Percentiles rank a stretch among this genome's conserved stretches.
phyloP scores from a whole-genome alignment of 2,329 filamentous ascomycete genomes.

The Nothomitra cinnamomea region DNA sequence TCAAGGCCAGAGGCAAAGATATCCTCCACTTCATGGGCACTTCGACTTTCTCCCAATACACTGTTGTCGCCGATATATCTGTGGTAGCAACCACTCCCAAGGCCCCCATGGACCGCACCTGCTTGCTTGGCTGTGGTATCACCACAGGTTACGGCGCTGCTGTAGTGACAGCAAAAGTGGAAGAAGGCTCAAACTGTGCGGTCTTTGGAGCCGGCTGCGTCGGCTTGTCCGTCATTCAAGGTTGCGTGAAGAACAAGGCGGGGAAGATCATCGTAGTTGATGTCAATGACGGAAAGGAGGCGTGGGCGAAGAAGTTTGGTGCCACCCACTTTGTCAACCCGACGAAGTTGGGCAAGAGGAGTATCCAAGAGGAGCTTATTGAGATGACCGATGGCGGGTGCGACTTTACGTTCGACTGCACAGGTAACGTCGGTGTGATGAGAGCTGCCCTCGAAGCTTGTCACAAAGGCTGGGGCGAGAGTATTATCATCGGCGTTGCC shows the following conservation, averaged over 20 bases:
- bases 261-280: constrained; percentile 61
- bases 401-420: constrained; percentile 99
- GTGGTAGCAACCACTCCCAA: constrained; percentile 84
- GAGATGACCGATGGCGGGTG: constrained; percentile 97
- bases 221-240: constrained; percentile 87
- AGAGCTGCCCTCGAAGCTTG: constrained; percentile 87
- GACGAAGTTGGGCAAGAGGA: constrained; percentile 57
- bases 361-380: constrained; percentile 78
- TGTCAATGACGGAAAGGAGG: constrained; percentile 79
- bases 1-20: constrained; percentile 88
- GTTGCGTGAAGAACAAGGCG: constrained; percentile 70
- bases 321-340: constrained; percentile 97
- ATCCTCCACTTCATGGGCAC: constrained; percentile 98
- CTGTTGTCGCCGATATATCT: constrained; percentile 94
- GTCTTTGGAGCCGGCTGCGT: constrained; percentile 95
- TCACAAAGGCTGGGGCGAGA: constrained; percentile 98
- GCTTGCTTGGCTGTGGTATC: constrained; percentile 92
- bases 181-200: constrained; percentile 77
- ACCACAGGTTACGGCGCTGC: constrained; percentile 96
- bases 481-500: constrained; percentile 93
- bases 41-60: constrained; percentile 97
- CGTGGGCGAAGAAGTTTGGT: constrained; percentile 85
- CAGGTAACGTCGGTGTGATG: constrained; percentile 93
- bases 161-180: constrained; percentile 78
- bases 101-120: constrained; percentile 90